Evolutionary conservation across 2,329 filamentous ascomycete species (phyloP), one percentile per base, ranked within the genome.

Genomic region (Mariannaea elegans): DNA sequence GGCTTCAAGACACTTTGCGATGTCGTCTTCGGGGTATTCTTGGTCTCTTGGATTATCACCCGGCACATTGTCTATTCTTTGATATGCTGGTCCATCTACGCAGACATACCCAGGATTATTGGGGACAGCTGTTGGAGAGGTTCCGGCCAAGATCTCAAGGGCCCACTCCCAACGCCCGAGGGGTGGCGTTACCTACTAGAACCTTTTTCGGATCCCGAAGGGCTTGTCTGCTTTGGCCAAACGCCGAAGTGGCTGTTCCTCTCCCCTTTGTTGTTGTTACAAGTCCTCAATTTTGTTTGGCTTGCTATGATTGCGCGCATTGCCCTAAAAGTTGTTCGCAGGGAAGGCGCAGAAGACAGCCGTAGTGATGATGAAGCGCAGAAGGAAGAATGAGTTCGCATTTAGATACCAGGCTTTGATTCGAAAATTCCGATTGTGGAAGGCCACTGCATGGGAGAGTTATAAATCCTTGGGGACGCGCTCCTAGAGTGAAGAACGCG

Each of bases 1-100:
- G 89, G 90, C 62, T 92, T 85, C 76, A 87, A 88, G 63, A 88
- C 80, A 3, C 78, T 89, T 52, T 97, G 93, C 81, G 94, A 97
- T 73, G 77, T 88, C 59, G 85, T 88, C 39, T 97, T 97, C 72
- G 93, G 87, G 39, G 73, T 94, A 31, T 97, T 98, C 78, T 89
- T 97, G 78, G 72, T 92, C 8, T 87, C 87, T 49, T 98, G 94
- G 94, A 83, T 97, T 62, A 72, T 90, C 44, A 87, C 90, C 24
- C 91, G 94, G 50, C 94, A 98, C 75, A 78, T 94, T 56, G 81
- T 92, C 62, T 97, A 94, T 79, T 80, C 88, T 52, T 82, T 86
- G 71, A 87, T 96, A 39, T 93, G 90, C 82, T 96, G 90, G 84
- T 96, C 92, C 44, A 56, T 65, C 47, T 65, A 60, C 31, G 52